phyloP scores from a whole-genome alignment of 306 rosid genomes.

The Cicer pinnatifidum region DNA sequence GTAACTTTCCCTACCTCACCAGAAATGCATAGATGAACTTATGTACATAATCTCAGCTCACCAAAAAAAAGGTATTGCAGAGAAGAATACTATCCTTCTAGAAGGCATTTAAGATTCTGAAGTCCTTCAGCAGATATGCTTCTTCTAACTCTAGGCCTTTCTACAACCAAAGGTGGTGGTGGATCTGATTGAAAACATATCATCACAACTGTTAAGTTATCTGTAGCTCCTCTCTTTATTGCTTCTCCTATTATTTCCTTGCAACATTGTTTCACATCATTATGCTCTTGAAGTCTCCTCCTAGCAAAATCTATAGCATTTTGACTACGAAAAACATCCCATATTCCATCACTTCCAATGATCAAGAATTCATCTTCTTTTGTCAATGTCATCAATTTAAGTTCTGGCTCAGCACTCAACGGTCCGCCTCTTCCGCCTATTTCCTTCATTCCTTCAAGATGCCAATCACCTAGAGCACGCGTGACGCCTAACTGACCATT shows the following conservation, averaged over 20 bases:
- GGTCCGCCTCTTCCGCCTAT: conserved; percentile 73
- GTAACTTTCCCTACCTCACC: conserved; percentile 42
- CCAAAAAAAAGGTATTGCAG: conserved; percentile 39
- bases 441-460: conserved; percentile 91
- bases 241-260: conserved; percentile 85
- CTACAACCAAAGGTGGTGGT: conserved; percentile 64
- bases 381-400: conserved; percentile 63
- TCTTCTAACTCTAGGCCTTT: conserved; percentile 71
- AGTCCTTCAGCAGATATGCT: conserved; percentile 92
- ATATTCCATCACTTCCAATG: conserved; percentile 90
- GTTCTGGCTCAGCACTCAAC: conserved; percentile 90
- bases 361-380: conserved; percentile 87
- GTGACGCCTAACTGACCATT: conserved; percentile 83
- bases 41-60: conserved; percentile 47
- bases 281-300: conserved; percentile 81
- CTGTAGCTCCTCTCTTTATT: conserved; percentile 66
- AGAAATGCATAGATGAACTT: conserved; percentile 45
- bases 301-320: conserved; percentile 82
- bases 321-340: conserved; percentile 87
- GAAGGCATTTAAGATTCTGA: conserved; percentile 64
- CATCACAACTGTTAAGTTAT: conserved; percentile 82
- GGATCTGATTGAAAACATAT: conserved; percentile 82
- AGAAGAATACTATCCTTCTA: conserved; percentile 52
- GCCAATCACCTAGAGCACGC: conserved; percentile 95
- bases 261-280: conserved; percentile 83